A percentile compares a stretch with the other conserved stretches of the same genome.
Conservation (phyloP, 306 rosid species). For the Trifolium dubium region DNA sequence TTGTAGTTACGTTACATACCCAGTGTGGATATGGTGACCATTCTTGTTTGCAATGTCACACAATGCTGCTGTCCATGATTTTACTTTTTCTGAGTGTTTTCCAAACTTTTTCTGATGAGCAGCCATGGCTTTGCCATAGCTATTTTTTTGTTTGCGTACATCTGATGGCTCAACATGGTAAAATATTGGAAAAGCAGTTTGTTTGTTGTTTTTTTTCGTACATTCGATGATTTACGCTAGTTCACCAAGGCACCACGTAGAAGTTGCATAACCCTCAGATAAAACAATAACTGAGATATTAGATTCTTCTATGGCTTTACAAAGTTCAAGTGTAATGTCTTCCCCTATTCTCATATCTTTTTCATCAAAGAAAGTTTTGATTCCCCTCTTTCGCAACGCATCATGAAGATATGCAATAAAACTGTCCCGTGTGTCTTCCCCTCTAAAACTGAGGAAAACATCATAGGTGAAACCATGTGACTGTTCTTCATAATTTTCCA, state of each 20-base stretch:
- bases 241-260: background rate
- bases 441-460: too few relatives aligned
- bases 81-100: background rate
- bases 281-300: slow-evolving; percentile 7
- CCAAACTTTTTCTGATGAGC: background rate
- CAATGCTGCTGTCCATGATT: too few relatives aligned
- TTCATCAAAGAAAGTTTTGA: slow-evolving; percentile 20
- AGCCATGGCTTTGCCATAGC: background rate
- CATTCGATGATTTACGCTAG: background rate
- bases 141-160: background rate
- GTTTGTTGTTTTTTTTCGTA: background rate
- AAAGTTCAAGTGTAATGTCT: background rate
- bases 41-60: too few relatives aligned
- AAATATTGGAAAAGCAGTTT: background rate
- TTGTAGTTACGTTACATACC: too few relatives aligned
- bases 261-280: background rate
- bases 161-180: background rate
- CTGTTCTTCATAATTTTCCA: too few relatives aligned
- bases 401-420: background rate
- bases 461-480: too few relatives aligned
- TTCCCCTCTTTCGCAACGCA: background rate
- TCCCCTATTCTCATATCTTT: background rate
- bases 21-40: too few relatives aligned
- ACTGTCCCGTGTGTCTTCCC: too few relatives aligned
- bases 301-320: slow-evolving; percentile 14